These are phyloP conservation scores for Exophiala xenobiotica DNA, from an alignment of 2,329 filamentous ascomycete genomes.

Conservation along the genomic window DNA sequence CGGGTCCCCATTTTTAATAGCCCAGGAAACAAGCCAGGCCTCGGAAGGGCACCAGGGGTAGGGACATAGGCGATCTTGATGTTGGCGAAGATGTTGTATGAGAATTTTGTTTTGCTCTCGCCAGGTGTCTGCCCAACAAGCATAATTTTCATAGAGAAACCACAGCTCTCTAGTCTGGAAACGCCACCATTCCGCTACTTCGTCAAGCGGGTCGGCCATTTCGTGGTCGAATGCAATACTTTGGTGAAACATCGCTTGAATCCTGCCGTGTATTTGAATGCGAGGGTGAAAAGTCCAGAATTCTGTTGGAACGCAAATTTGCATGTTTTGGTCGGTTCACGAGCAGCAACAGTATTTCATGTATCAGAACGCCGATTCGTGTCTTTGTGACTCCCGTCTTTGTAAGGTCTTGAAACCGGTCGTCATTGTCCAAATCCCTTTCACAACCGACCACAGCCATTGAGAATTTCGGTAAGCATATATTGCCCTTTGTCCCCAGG, in stretches of 20 bases:
- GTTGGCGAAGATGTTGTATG: not conserved
- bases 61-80: conserved; percentile 7
- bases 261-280: not conserved
- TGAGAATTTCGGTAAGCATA: too few relatives aligned
- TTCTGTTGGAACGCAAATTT: not conserved
- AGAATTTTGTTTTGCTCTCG: conserved; percentile 4
- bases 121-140: not conserved
- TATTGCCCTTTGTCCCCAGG: too few relatives aligned
- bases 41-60: conserved; percentile 5
- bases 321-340: too few relatives aligned
- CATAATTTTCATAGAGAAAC: not conserved
- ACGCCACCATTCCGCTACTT: not conserved
- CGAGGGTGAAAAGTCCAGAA: too few relatives aligned
- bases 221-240: not conserved
- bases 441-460: too few relatives aligned
- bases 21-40: conserved; percentile 16
- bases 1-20: conserved; percentile 1
- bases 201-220: not conserved
- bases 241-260: not conserved
- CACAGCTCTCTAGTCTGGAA: conserved; percentile 1
- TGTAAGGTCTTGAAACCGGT: too few relatives aligned
- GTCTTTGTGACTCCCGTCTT: too few relatives aligned
- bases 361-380: too few relatives aligned
- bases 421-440: too few relatives aligned
- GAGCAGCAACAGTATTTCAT: too few relatives aligned